Conservation (phyloP, 2,329 filamentous ascomycete genomes). For the Corniculantispora saksenae region DNA sequence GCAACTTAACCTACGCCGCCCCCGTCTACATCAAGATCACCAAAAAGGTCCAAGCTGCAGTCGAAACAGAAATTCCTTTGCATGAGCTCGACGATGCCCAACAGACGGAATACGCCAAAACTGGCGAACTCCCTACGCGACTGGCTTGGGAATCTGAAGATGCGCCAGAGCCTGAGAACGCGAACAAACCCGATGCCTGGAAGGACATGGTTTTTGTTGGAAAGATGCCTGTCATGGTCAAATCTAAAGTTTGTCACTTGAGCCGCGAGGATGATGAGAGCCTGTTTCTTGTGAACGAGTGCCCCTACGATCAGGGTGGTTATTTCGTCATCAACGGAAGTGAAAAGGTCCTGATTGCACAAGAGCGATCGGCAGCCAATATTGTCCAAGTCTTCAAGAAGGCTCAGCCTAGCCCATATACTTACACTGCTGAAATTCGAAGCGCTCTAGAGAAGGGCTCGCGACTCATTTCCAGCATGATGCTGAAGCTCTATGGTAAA, state of each 20-base stretch:
- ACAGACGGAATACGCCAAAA: slow-evolving; percentile 54
- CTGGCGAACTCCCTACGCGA: slow-evolving; percentile 58
- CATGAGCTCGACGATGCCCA: slow-evolving; percentile 70
- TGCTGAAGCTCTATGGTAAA: slow-evolving; percentile 86
- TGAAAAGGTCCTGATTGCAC: slow-evolving; percentile 97
- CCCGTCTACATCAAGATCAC: slow-evolving; percentile 88
- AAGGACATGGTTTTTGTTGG: slow-evolving; percentile 84
- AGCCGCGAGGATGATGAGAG: slow-evolving; percentile 81
- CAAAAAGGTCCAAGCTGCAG: slow-evolving; percentile 80
- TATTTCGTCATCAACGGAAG: slow-evolving; percentile 99
- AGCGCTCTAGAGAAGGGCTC: slow-evolving; percentile 97
- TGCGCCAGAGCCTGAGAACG: slow-evolving; percentile 50
- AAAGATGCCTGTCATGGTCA: slow-evolving; percentile 96
- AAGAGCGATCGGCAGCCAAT: slow-evolving; percentile 95
- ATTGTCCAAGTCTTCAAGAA: slow-evolving; percentile 99
- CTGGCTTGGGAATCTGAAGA: slow-evolving; percentile 64
- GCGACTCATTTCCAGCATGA: slow-evolving; percentile 87
- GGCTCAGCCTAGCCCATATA: slow-evolving; percentile 85
- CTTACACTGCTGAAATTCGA: slow-evolving; percentile 92
- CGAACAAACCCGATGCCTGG: slow-evolving; percentile 55
- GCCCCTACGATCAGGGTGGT: slow-evolving; percentile 95
- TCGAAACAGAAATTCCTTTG: slow-evolving; percentile 68
- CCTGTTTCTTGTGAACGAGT: slow-evolving; percentile 91
- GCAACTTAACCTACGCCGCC: slow-evolving; percentile 93
- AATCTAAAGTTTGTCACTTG: slow-evolving; percentile 92